Percentiles rank a stretch among this genome's conserved stretches.
Evolutionary conservation across 140 eudicot genomes (phyloP).

Genomic region (Senecio squalidus): DNA sequence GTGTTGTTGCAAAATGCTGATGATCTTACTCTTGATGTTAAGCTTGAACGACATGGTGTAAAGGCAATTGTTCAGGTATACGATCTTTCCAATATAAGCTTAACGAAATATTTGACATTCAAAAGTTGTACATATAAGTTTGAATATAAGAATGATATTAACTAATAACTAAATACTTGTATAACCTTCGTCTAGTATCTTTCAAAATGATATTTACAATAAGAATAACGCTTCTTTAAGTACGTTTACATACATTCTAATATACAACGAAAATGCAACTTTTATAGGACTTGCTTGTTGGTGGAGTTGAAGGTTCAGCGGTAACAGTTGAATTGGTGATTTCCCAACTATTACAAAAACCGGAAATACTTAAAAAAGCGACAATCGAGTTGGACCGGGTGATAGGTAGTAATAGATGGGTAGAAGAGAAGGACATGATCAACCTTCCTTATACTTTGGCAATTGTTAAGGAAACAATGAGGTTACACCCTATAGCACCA

Average conservation of each 20-base stretch:
- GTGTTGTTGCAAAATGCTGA: constrained; percentile 51
- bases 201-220: too few species aligned
- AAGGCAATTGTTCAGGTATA: constrained; percentile 59
- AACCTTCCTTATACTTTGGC: constrained; percentile 48
- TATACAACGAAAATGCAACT: not conserved
- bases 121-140: too few species aligned
- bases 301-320: constrained; percentile 44
- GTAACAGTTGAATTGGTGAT: constrained; percentile 70
- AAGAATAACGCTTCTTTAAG: too few species aligned
- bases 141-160: too few species aligned
- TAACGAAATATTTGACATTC: too few species aligned
- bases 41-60: constrained; percentile 56
- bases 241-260: too few species aligned
- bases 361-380: constrained; percentile 42
- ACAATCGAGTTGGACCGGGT: constrained; percentile 52
- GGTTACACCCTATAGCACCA: constrained; percentile 72
- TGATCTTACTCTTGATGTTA: constrained; percentile 49
- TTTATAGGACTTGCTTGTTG: constrained; percentile 39
- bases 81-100: not conserved
- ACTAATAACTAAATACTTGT: too few species aligned
- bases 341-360: constrained; percentile 32
- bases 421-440: constrained; percentile 43
- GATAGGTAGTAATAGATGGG: constrained; percentile 44
- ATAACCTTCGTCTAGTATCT: too few species aligned
- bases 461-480: constrained; percentile 54